A percentile compares a stretch with the other conserved stretches of the same genome.
Evolutionary conservation across 345 rosid species (phyloP).

Genomic region (Tarenaya hassleriana): DNA sequence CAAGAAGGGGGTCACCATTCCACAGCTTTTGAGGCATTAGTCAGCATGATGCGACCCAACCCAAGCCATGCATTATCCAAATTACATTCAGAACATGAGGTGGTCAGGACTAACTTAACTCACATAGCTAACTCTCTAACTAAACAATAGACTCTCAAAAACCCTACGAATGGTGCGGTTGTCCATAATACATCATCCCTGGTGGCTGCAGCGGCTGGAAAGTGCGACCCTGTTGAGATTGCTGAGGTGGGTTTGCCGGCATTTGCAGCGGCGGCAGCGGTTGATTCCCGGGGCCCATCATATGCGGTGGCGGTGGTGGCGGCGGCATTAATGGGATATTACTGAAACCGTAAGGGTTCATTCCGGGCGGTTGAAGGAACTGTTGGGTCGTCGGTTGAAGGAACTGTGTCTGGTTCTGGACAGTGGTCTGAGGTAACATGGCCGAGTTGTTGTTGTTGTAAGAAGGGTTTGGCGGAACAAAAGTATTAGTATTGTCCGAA

Average conservation of each 20-base stretch:
- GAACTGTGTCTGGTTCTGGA: constrained; percentile 44
- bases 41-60: no score
- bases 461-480: constrained; percentile 39
- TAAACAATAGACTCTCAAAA: no score
- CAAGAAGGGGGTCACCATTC: no score
- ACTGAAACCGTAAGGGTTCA: constrained; percentile 54
- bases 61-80: no score
- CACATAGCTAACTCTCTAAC: not conserved
- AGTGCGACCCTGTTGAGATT: constrained; percentile 40
- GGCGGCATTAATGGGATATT: constrained; percentile 55
- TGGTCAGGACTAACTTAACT: constrained; percentile 12
- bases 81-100: no score
- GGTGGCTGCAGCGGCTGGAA: constrained; percentile 70
- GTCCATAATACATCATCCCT: constrained; percentile 30
- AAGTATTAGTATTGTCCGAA: constrained; percentile 40
- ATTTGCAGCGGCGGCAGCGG: constrained; percentile 37
- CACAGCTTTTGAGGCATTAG: no score
- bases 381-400: constrained; percentile 50
- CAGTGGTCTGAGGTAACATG: constrained; percentile 32
- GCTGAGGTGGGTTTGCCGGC: constrained; percentile 33
- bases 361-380: constrained; percentile 51
- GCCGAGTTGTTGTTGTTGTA: constrained; percentile 39
- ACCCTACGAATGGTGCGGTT: not conserved
- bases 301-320: constrained; percentile 44
- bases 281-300: constrained; percentile 33